Evolutionary conservation across 2,329 filamentous ascomycete species (phyloP).

Genomic region (Ploettnerulaceae sp.): DNA sequence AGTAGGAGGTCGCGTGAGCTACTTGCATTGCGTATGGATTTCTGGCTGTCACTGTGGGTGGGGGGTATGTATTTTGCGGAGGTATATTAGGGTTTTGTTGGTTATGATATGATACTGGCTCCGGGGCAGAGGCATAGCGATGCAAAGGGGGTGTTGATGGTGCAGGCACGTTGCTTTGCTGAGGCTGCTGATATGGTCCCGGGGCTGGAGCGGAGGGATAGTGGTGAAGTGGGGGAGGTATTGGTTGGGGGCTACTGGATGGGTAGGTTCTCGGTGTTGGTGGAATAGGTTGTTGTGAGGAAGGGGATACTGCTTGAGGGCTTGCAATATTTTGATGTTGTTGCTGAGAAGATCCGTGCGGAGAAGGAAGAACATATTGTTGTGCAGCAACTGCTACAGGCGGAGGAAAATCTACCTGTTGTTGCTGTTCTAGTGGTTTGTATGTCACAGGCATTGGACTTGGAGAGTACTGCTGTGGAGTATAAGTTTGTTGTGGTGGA

Average conservation of each 20-base stretch:
- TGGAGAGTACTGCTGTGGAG: neutral
- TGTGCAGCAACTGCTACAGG: neutral
- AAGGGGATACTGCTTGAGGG: neutral
- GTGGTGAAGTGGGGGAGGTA: neutral
- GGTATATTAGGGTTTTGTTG: neutral
- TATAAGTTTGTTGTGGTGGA: neutral
- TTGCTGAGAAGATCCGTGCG: neutral
- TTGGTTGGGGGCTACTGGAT: neutral
- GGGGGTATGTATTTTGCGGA: neutral
- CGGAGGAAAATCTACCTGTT: neutral
- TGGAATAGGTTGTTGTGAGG: neutral
- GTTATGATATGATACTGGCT: neutral
- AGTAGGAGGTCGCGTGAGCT: constrained; percentile 1
- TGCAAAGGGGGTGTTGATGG: neutral
- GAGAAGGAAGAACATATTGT: neutral
- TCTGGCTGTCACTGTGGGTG: neutral
- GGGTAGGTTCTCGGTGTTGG: neutral
- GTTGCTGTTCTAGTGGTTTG: neutral
- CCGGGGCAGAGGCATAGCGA: neutral
- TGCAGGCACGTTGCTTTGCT: neutral
- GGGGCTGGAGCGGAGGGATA: neutral
- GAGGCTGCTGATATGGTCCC: neutral
- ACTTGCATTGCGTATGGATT: constrained; percentile 4
- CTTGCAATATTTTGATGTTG: neutral
- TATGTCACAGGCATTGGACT: neutral